A percentile compares a stretch with the other conserved stretches of the same genome.
phyloP scores from a whole-genome alignment of 208 protist genomes.

The Trichomonas tenax region DNA sequence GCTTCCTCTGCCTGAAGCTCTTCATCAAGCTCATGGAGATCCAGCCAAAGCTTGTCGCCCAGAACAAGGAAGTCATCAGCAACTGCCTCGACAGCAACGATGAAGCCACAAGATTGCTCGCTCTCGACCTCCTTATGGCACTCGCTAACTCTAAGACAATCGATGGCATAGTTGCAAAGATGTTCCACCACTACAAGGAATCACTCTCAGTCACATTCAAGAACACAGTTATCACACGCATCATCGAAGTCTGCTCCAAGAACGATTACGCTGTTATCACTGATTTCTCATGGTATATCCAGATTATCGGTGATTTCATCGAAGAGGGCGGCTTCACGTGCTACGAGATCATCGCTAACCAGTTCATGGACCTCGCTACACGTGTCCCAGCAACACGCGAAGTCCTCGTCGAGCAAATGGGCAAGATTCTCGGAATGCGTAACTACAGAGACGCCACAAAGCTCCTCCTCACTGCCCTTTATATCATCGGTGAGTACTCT shows the following conservation, averaged over 20 bases:
- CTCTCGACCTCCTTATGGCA: background rate
- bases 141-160: background rate
- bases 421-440: background rate
- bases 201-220: background rate
- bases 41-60: conserved; percentile 5
- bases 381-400: background rate
- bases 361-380: background rate
- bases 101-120: background rate
- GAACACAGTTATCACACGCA: background rate
- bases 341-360: background rate
- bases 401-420: background rate
- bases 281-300: background rate
- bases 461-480: background rate
- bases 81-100: background rate
- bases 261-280: background rate
- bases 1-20: background rate
- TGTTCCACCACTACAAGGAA: background rate
- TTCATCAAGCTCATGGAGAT: conserved; percentile 7
- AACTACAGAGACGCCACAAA: background rate
- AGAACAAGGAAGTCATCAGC: background rate
- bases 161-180: conserved; percentile 6
- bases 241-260: background rate
- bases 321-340: background rate
- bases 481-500: background rate
- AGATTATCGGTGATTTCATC: background rate